phyloP scores from a whole-genome alignment of 768 basidiomycete species.

The Macrolepiota albuminosa region DNA sequence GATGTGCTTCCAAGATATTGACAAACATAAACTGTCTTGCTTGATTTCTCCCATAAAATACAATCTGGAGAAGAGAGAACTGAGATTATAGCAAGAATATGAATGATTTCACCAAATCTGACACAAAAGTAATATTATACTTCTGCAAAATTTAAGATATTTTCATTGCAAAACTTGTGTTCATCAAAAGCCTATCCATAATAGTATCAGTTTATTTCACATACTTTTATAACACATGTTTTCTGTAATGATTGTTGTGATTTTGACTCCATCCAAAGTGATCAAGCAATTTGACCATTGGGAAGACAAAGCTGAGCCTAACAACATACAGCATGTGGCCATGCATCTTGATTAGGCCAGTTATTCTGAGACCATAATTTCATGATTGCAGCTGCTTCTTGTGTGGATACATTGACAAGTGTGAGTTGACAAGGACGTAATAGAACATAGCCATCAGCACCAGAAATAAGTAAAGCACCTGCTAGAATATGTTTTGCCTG shows the following conservation, averaged over 20 bases:
- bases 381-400: background rate
- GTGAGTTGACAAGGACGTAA: background rate
- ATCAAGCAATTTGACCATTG: background rate
- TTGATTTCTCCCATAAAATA: background rate
- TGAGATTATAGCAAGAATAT: slow-evolving; percentile 1
- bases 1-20: background rate
- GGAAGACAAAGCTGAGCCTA: background rate
- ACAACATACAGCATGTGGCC: background rate
- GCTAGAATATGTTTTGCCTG: background rate
- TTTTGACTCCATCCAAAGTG: too few relatives aligned
- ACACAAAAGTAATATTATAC: background rate
- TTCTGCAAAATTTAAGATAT: background rate
- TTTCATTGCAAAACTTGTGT: background rate
- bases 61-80: slow-evolving; percentile 1
- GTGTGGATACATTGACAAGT: background rate
- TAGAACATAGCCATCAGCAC: background rate
- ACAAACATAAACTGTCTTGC: background rate
- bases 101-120: background rate
- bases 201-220: background rate
- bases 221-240: background rate
- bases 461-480: background rate
- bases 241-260: background rate
- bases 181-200: background rate
- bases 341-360: background rate
- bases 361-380: background rate